Evolutionary conservation across 1,139 yeast species (phyloP).

Genomic region (Lodderomyces pseudojiufengensis): DNA sequence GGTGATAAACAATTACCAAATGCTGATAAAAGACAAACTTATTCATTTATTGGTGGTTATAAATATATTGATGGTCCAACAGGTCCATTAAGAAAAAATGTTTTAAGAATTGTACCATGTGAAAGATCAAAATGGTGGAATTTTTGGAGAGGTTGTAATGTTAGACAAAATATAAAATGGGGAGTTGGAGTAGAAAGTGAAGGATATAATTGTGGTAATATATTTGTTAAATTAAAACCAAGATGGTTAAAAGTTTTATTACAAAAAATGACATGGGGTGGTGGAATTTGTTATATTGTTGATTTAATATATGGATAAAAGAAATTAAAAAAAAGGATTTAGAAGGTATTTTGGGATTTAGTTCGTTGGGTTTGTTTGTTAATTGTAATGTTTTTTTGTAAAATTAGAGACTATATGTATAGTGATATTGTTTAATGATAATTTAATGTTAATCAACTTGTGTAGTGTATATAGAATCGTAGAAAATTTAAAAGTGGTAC

Average conservation of each 20-base stretch:
- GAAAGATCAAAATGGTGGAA: conserved; percentile 88
- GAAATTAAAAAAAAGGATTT: neutral
- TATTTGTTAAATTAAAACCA: conserved; percentile 53
- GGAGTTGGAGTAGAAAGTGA: conserved; percentile 90
- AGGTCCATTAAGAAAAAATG: conserved; percentile 81
- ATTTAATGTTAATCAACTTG: too few species aligned
- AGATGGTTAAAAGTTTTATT: conserved; percentile 42
- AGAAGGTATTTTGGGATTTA: neutral
- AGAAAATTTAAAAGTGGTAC: neutral
- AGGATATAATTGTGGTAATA: conserved; percentile 63
- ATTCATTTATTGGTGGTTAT: conserved; percentile 83
- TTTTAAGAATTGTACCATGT: conserved; percentile 67
- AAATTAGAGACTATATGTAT: too few species aligned
- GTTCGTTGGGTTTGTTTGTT: neutral
- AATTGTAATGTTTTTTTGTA: neutral
- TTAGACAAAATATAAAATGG: conserved; percentile 67
- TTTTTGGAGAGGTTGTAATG: conserved; percentile 71
- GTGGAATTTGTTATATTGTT: conserved; percentile 59
- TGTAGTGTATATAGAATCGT: neutral
- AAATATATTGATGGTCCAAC: conserved; percentile 86
- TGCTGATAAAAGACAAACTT: conserved; percentile 71
- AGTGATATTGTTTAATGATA: too few species aligned
- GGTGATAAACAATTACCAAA: conserved; percentile 73
- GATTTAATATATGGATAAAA: conserved; percentile 32
- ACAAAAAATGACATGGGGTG: conserved; percentile 66